A percentile compares a stretch with the other conserved stretches of the same genome.
phyloP scores from a whole-genome alignment of 78 protist species.

The Capsaspora owczarzaki region DNA sequence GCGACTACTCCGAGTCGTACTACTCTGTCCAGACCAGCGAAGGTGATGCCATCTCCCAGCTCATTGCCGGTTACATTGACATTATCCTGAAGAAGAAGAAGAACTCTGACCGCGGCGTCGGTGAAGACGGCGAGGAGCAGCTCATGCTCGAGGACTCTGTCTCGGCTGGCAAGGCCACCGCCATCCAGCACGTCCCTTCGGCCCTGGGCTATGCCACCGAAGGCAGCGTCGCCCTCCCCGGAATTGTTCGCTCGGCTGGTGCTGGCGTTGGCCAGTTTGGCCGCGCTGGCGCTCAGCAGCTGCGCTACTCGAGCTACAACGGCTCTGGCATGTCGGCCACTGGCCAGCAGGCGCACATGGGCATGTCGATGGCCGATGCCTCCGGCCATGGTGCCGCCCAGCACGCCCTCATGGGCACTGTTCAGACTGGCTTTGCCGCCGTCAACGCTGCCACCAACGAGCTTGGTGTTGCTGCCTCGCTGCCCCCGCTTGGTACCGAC shows the following conservation, averaged over 20 bases:
- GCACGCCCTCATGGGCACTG: conserved; percentile 4
- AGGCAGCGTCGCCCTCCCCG: conserved; percentile 8
- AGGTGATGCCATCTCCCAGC: conserved; percentile 66
- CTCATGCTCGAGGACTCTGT: background rate
- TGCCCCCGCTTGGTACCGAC: conserved; percentile 22
- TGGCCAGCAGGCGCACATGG: background rate
- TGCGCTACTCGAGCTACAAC: background rate
- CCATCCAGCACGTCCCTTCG: background rate
- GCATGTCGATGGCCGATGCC: background rate
- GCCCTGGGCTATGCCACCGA: background rate
- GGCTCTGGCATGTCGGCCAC: background rate
- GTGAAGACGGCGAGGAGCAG: conserved; percentile 3
- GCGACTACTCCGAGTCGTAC: conserved; percentile 59
- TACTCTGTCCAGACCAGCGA: conserved; percentile 61
- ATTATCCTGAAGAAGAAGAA: conserved; percentile 64
- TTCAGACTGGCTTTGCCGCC: background rate
- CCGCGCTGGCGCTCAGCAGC: conserved; percentile 2
- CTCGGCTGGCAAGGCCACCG: conserved; percentile 6
- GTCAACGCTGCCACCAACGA: background rate
- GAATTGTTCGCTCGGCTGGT: background rate
- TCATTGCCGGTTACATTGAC: conserved; percentile 71
- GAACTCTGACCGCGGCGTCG: conserved; percentile 15
- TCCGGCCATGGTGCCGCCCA: background rate
- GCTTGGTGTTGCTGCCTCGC: background rate
- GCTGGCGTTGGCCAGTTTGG: conserved; percentile 1